Evolutionary conservation across 2,329 filamentous ascomycete species (phyloP).

Genomic region (Trichophyton rubrum): DNA sequence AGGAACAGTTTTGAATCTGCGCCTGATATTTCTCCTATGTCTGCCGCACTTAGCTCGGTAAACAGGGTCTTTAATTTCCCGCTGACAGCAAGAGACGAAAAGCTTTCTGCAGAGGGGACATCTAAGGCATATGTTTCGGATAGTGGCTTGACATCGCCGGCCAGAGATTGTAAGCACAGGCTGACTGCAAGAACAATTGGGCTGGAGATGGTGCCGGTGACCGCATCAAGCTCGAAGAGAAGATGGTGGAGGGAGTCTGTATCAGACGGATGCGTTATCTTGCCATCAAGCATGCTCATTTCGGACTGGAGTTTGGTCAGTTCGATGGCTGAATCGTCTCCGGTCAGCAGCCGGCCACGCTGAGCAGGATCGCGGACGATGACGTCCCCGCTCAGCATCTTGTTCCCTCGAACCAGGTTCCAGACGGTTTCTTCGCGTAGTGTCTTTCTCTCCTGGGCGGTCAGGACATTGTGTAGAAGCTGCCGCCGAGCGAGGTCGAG

Average conservation of each 20-base stretch:
- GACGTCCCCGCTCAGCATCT: constrained; percentile 82
- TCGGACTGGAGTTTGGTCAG: constrained; percentile 83
- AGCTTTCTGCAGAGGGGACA: constrained; percentile 59
- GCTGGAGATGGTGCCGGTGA: constrained; percentile 64
- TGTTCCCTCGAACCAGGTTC: constrained; percentile 89
- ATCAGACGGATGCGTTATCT: constrained; percentile 56
- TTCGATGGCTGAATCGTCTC: constrained; percentile 84
- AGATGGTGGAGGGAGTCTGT: constrained; percentile 65
- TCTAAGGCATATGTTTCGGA: constrained; percentile 77
- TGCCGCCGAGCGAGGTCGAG: constrained; percentile 78
- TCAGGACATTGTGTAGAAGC: constrained; percentile 87
- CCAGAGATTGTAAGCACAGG: constrained; percentile 58
- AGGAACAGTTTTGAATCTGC: constrained; percentile 66
- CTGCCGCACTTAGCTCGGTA: constrained; percentile 66
- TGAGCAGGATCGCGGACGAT: constrained; percentile 83
- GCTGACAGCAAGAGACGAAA: constrained; percentile 51
- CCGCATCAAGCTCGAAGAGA: constrained; percentile 69
- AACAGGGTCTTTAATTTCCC: constrained; percentile 74
- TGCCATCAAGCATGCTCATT: constrained; percentile 84
- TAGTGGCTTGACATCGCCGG: constrained; percentile 51
- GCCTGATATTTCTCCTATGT: constrained; percentile 51
- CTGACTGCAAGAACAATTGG: constrained; percentile 65
- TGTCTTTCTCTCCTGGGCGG: constrained; percentile 64
- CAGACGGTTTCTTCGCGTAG: constrained; percentile 86
- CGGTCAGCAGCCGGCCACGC: constrained; percentile 73